Conservation (phyloP, 805 yeast species). For the Lachancea sp. region DNA sequence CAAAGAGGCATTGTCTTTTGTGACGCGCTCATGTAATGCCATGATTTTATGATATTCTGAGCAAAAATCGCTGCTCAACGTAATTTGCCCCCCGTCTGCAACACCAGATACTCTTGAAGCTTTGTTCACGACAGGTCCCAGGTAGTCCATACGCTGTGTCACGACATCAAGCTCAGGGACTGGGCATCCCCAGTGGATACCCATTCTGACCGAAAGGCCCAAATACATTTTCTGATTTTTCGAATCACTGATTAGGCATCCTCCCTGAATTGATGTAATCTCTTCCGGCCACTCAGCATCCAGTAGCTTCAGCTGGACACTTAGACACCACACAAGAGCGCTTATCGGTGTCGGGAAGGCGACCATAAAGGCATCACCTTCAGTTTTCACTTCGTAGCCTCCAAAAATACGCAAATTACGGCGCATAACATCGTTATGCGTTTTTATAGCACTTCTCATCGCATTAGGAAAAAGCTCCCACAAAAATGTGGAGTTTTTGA, state of each 20-base stretch:
- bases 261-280: slow-evolving; percentile 75
- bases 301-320: slow-evolving; percentile 77
- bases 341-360: slow-evolving; percentile 89
- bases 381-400: slow-evolving; percentile 97
- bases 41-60: slow-evolving; percentile 59
- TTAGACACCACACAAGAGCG: slow-evolving; percentile 90
- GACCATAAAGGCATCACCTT: slow-evolving; percentile 98
- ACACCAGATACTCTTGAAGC: slow-evolving; percentile 89
- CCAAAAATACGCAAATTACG: slow-evolving; percentile 87
- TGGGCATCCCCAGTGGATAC: slow-evolving; percentile 96
- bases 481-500: slow-evolving; percentile 82
- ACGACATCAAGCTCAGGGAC: slow-evolving; percentile 93
- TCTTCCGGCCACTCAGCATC: slow-evolving; percentile 95
- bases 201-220: slow-evolving; percentile 96
- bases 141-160: slow-evolving; percentile 95
- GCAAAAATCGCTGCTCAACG: slow-evolving; percentile 76
- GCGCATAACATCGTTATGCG: slow-evolving; percentile 91
- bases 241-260: slow-evolving; percentile 68
- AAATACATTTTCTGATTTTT: slow-evolving; percentile 57
- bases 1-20: slow-evolving; percentile 23
- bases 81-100: slow-evolving; percentile 98
- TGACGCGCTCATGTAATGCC: slow-evolving; percentile 32
- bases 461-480: slow-evolving; percentile 94
- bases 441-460: slow-evolving; percentile 94
- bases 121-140: slow-evolving; percentile 97